phyloP scores from a whole-genome alignment of 805 yeast species.

The Saccharomycopsis lassenensis region DNA sequence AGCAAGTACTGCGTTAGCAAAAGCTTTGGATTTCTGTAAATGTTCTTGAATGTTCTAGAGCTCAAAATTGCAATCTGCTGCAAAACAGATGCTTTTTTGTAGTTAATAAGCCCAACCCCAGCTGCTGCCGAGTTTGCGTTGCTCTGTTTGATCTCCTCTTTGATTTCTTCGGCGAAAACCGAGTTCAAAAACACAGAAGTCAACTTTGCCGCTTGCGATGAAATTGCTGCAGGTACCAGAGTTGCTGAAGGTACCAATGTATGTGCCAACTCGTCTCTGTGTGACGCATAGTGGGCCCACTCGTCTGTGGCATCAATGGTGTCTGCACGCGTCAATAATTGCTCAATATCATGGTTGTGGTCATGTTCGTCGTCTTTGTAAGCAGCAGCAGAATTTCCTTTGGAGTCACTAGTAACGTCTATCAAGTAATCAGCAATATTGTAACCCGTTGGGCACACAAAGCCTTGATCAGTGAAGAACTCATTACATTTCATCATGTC shows the following conservation, averaged over 20 bases:
- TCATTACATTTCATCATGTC: slow-evolving; percentile 63
- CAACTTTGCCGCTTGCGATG: slow-evolving; percentile 40
- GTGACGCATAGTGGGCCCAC: slow-evolving; percentile 81
- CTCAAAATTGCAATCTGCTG: slow-evolving; percentile 67
- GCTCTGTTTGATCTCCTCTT: slow-evolving; percentile 7
- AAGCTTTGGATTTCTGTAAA: slow-evolving; percentile 87
- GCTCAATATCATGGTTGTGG: slow-evolving; percentile 24
- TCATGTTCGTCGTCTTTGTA: slow-evolving; percentile 20
- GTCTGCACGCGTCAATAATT: slow-evolving; percentile 21
- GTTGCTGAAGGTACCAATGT: slow-evolving; percentile 2
- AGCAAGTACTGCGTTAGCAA: slow-evolving; percentile 74
- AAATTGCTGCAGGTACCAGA: too few relatives aligned
- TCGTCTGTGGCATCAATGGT: slow-evolving; percentile 54
- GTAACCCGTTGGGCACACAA: slow-evolving; percentile 76
- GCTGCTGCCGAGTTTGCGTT: slow-evolving; percentile 10
- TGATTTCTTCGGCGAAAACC: slow-evolving; percentile 16
- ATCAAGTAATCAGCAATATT: slow-evolving; percentile 90
- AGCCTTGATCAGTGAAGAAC: slow-evolving; percentile 67
- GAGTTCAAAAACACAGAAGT: slow-evolving; percentile 10
- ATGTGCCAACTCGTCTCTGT: slow-evolving; percentile 51
- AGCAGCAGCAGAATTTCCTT: slow-evolving; percentile 18
- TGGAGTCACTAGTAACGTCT: slow-evolving; percentile 69
- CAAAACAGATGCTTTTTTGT: slow-evolving; percentile 42
- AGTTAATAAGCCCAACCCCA: slow-evolving; percentile 21
- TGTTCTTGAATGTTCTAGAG: slow-evolving; percentile 81